Base-by-base conservation (phyloP, 345 rosid genomes). In the Eucalyptus globulus region DNA sequence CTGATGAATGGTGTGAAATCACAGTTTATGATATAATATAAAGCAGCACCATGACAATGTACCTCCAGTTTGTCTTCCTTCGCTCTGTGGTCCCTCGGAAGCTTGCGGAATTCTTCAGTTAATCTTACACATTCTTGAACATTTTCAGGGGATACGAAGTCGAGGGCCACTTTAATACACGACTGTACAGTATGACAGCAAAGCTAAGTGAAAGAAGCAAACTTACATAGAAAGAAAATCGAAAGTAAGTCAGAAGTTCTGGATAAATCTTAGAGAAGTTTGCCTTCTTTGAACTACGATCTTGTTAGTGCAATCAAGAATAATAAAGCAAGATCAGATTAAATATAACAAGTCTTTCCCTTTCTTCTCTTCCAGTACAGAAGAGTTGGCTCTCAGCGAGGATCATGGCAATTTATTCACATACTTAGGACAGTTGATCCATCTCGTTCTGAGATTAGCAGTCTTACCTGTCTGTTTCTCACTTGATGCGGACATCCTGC, bases 401-500 rank as follows among this genome's bases (percentile, higher is more conserved):
- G 47, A 76, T 76, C 83, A 40, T 76, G 83, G 83, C 14, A 76
- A 40, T 40, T 40, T 45, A 10, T 37, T 37, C 89, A 56, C 47
- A 17, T 47, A 45, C 56, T 44, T 27, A 9, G 19, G 76, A 88
- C 40, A 12, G 40, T 19, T 49, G 56, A 26, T 65, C 15, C 17
- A 31, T 88, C 54, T 43, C 8, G 26, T 14, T 87, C 13, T 60
- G 49, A 34, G 56, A 86, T 80, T 86, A 22, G 47, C 60, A 44
- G 80, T 80, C n/a, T 89, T 62, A 94, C 96, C 93, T 93, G 89
- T 92, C 92, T 90, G 89, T 94, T 94, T 91, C 96, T 93, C 81
- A 94, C 96, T 93, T 93, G 96, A 91, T 94, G 96, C 8, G 96
- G 96, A 86, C 96, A 94, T 88, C 96, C 95, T 53, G 96, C 96